Evolutionary conservation across 2,329 filamentous ascomycete species (phyloP).

Genomic region (Penicillium olsonii): DNA sequence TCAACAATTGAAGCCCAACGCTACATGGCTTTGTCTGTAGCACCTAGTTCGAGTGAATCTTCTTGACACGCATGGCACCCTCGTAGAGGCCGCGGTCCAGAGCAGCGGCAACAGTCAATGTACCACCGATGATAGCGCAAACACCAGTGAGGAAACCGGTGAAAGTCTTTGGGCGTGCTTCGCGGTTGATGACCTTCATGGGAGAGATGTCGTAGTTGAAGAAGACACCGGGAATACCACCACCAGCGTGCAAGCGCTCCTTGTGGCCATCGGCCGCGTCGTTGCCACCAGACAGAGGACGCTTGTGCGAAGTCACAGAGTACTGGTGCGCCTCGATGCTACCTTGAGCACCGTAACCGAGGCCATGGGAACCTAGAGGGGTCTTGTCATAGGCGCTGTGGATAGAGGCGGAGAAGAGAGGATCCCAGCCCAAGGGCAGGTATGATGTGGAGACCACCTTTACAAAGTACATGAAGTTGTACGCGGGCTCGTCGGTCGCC

Average conservation of each 20-base stretch:
- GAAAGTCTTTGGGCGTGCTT: slow-evolving; percentile 85
- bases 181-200: slow-evolving; percentile 99
- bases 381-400: slow-evolving; percentile 52
- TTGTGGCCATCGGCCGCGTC: slow-evolving; percentile 87
- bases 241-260: slow-evolving; percentile 83
- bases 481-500: slow-evolving; percentile 76
- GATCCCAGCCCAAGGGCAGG: slow-evolving; percentile 85
- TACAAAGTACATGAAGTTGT: slow-evolving; percentile 99
- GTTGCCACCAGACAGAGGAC: slow-evolving; percentile 79
- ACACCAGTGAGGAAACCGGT: slow-evolving; percentile 90
- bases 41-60: slow-evolving; percentile 67
- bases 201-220: slow-evolving; percentile 99
- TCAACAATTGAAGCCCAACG: not conserved
- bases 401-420: slow-evolving; percentile 48
- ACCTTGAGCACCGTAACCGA: slow-evolving; percentile 66
- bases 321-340: slow-evolving; percentile 98
- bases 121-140: slow-evolving; percentile 92
- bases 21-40: not conserved
- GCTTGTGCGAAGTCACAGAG: slow-evolving; percentile 94
- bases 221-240: slow-evolving; percentile 95
- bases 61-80: slow-evolving; percentile 80
- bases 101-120: slow-evolving; percentile 90
- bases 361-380: slow-evolving; percentile 69
- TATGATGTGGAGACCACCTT: slow-evolving; percentile 98
- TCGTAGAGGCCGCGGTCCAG: slow-evolving; percentile 91